Base-by-base conservation (phyloP, 2,329 filamentous ascomycete species). In the Penicillium crustosum region DNA sequence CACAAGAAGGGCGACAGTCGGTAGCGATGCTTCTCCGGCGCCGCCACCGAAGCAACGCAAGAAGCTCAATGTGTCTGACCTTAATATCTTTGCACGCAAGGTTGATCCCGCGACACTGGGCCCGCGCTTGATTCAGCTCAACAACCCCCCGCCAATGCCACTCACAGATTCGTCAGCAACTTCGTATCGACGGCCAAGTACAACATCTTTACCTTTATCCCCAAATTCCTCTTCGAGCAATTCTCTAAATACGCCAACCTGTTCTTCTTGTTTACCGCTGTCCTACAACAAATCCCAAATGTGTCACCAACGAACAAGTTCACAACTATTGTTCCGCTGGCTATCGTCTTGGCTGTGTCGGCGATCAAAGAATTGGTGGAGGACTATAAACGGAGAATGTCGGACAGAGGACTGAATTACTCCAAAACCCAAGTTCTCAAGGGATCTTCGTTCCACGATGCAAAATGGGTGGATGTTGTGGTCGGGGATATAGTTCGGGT, bases 211-310 rank as follows among this genome's bases (percentile, higher is more conserved):
- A 96, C 92, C 21, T 99, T 99, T 75, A 73, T 97, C 19, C 94
- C 94, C 50, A 99, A 99, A 77, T 99, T 99, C 77, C 82, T 99
- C 56, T 92, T 93, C 75, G 94, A 99, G 76, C 94, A 99, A 74
- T 99, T 99, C 78, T 97, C 93, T 61, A 99, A 97, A 81, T 96
- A 97, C 77, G 94, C 94, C 81, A 99, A 99, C 78, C 78, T 99
- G 71, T 99, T 99, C 82, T 99, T 99, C 89, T 85, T 99, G 73
- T 97, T 99, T 76, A 99, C 94, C 38, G 93, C 94, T 17, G 88
- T 86, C 41, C 80, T 99, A 45, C 94, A 99, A 79, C 94, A 99
- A 75, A 96, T 99, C 61, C 94, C 94, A 23, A 88, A 89, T 64
- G 88, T 99, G 61, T 96, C 93, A 35, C 94, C 95, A 8, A 99